These are phyloP conservation scores for Saitozyma sp. DNA, from an alignment of 768 basidiomycete species.

Conservation along the genomic window DNA sequence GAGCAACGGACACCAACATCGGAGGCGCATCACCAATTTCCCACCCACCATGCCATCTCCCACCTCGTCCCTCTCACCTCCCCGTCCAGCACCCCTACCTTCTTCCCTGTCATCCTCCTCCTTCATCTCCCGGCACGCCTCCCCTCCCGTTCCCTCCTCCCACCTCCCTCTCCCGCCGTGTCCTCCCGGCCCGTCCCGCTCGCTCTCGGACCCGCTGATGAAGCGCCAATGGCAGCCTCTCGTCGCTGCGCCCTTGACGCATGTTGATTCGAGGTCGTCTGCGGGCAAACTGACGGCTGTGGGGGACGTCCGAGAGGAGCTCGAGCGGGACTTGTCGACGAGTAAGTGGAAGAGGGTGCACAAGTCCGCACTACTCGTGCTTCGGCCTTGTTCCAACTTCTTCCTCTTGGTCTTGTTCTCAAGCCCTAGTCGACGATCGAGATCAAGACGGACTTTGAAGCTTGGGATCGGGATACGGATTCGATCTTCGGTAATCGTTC, in stretches of 20 bases:
- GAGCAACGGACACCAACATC: no score
- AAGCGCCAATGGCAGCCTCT: slow-evolving; percentile 3
- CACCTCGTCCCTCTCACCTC: not conserved
- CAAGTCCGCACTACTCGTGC: no score
- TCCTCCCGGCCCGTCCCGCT: not conserved
- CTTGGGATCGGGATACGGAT: not conserved
- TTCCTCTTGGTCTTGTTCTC: no score
- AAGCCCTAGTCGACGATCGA: no score
- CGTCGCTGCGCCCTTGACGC: not conserved
- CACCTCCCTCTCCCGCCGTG: not conserved
- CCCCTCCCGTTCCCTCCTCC: slow-evolving; percentile 1
- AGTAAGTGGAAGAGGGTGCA: no score
- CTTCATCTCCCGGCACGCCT: not conserved
- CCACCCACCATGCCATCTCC: not conserved
- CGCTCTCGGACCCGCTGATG: not conserved
- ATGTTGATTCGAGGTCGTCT: not conserved
- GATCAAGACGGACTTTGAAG: not conserved
- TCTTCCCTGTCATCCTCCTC: not conserved
- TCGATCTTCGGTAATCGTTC: slow-evolving; percentile 1
- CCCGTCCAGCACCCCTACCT: not conserved
- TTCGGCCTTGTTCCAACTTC: no score
- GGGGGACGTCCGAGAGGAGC: not conserved
- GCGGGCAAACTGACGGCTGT: not conserved
- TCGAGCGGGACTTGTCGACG: no score
- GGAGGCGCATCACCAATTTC: no score